A percentile compares a stretch with the other conserved stretches of the same genome.
Evolutionary conservation across 1,284 basidiomycete species (phyloP).

Genomic region (Cryptococcus depauperatus): DNA sequence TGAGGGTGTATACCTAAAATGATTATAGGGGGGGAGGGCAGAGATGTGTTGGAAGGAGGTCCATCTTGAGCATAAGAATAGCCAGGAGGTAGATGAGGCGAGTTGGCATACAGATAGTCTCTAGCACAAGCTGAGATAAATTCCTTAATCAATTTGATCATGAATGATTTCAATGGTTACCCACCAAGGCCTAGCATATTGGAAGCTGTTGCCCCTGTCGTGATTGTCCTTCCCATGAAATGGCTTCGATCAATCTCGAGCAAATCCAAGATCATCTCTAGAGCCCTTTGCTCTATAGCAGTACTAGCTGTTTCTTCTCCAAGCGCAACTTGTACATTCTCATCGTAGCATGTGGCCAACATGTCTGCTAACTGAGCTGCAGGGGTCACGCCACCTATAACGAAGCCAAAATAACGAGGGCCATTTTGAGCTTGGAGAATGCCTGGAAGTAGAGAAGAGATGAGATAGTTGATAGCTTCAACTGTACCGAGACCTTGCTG

Average conservation of each 20-base stretch:
- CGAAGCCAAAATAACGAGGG: constrained; percentile 49
- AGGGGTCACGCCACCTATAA: constrained; percentile 47
- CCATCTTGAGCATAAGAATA: constrained; percentile 47
- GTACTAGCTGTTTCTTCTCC: constrained; percentile 45
- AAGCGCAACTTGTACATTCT: constrained; percentile 48
- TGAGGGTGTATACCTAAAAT: constrained; percentile 48
- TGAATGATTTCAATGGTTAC: constrained; percentile 1
- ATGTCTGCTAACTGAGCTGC: constrained; percentile 47
- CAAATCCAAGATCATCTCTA: constrained; percentile 47
- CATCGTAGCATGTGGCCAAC: constrained; percentile 42
- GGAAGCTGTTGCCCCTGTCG: constrained; percentile 50
- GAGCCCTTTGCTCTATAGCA: constrained; percentile 44
- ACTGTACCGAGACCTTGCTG: background rate
- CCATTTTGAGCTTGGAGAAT: constrained; percentile 45
- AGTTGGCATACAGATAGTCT: constrained; percentile 34
- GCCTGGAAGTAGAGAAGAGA: constrained; percentile 38
- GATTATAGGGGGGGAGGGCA: constrained; percentile 41
- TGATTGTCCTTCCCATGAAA: constrained; percentile 47
- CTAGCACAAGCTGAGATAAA: constrained; percentile 39
- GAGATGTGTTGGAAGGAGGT: constrained; percentile 24
- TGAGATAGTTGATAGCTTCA: background rate
- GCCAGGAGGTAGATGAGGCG: constrained; percentile 22
- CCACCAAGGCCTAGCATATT: constrained; percentile 49
- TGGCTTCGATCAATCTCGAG: constrained; percentile 35
- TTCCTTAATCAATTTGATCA: background rate